A percentile compares a stretch with the other conserved stretches of the same genome.
phyloP scores from a whole-genome alignment of 1,139 yeast genomes.

The Scheffersomyces parashehatae region DNA sequence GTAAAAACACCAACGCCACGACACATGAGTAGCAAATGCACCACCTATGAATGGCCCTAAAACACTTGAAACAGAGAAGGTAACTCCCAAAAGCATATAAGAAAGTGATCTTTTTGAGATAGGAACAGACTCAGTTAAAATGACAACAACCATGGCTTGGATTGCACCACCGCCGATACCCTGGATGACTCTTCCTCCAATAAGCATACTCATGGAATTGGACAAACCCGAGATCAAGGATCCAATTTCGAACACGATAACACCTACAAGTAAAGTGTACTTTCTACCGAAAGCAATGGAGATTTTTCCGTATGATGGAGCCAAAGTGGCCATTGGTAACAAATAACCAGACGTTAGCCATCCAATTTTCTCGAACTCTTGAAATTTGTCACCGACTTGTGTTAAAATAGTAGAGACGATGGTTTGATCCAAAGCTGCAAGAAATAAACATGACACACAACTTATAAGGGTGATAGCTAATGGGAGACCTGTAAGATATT shows the following conservation, averaged over 20 bases:
- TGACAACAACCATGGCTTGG: constrained; percentile 14
- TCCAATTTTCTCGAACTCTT: constrained; percentile 12
- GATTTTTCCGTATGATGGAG: constrained; percentile 16
- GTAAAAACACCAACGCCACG: constrained; percentile 19
- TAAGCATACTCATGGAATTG: constrained; percentile 14
- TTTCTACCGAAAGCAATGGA: constrained; percentile 18
- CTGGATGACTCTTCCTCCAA: constrained; percentile 16
- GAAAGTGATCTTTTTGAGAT: constrained; percentile 12
- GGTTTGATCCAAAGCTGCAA: constrained; percentile 17
- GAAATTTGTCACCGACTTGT: constrained; percentile 11
- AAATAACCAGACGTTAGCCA: constrained; percentile 17
- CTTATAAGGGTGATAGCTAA: constrained; percentile 8
- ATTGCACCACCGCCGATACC: constrained; percentile 18
- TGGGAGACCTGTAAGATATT: constrained; percentile 11
- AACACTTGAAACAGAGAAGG: constrained; percentile 15
- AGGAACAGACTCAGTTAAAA: constrained; percentile 15
- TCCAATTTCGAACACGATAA: constrained; percentile 15
- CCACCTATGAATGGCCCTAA: constrained; percentile 18
- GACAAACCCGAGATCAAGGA: constrained; percentile 14
- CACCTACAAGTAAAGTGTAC: constrained; percentile 11
- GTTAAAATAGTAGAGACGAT: constrained; percentile 16
- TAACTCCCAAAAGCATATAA: constrained; percentile 13
- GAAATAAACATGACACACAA: constrained; percentile 11
- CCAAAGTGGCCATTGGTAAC: constrained; percentile 15
- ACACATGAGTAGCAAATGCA: constrained; percentile 10